These are phyloP conservation scores for Calonectria leucothoes DNA, from an alignment of 2,329 filamentous ascomycete genomes.

Conservation along the genomic window DNA sequence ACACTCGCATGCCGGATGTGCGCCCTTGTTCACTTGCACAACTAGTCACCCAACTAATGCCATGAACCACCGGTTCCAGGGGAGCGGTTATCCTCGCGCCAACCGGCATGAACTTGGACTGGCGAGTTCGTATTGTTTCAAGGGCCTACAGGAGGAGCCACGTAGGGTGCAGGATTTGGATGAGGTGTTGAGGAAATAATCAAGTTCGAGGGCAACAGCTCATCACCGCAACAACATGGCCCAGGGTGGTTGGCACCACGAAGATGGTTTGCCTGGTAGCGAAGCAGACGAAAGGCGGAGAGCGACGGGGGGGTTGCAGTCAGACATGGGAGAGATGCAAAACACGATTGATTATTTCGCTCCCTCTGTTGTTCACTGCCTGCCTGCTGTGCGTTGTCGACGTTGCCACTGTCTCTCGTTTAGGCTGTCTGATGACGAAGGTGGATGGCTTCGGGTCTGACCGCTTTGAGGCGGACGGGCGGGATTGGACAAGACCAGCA, in stretches of 20 bases:
- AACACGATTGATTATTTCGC: neutral
- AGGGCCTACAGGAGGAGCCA: slow-evolving; percentile 5
- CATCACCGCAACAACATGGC: neutral
- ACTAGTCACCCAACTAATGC: slow-evolving; percentile 19
- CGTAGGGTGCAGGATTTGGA: neutral
- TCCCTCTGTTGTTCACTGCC: neutral
- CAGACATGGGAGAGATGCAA: neutral
- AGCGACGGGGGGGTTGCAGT: neutral
- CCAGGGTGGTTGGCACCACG: neutral
- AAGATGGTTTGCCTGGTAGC: neutral
- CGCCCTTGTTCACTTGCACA: neutral
- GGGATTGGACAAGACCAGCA: slow-evolving; percentile 23
- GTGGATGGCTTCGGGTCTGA: slow-evolving; percentile 40
- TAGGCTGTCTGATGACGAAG: slow-evolving; percentile 32
- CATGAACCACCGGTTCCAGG: neutral
- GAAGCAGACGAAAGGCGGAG: neutral
- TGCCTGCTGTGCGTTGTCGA: neutral
- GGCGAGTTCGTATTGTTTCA: slow-evolving; percentile 5
- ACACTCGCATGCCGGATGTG: neutral
- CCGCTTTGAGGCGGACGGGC: slow-evolving; percentile 33
- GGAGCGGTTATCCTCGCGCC: slow-evolving; percentile 9
- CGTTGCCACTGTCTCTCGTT: neutral
- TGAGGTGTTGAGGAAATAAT: neutral
- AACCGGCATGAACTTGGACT: slow-evolving; percentile 20
- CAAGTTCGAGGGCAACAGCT: neutral